These are phyloP conservation scores for Ogataea pilisensis DNA, from an alignment of 805 yeast species.

Conservation along the genomic window DNA sequence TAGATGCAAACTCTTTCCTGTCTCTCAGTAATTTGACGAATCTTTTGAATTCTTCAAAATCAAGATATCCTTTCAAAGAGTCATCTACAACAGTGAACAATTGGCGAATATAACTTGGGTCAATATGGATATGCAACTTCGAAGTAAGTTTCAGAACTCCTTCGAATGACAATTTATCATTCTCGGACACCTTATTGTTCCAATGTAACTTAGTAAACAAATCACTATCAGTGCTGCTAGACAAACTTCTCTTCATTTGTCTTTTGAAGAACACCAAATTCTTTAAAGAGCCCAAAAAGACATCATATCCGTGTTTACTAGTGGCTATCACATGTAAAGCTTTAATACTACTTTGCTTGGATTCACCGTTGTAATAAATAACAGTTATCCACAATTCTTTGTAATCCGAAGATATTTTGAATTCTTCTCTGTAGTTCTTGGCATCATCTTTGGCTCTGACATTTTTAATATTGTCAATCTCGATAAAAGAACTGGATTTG, in stretches of 20 bases:
- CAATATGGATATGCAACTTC: slow-evolving; percentile 69
- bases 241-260: slow-evolving; percentile 58
- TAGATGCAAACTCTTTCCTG: slow-evolving; percentile 53
- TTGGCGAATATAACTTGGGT: slow-evolving; percentile 42
- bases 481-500: slow-evolving; percentile 40
- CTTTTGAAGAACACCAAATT: slow-evolving; percentile 54
- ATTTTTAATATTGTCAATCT: slow-evolving; percentile 61
- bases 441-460: slow-evolving; percentile 68
- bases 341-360: slow-evolving; percentile 59
- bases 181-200: slow-evolving; percentile 39
- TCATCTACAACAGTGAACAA: slow-evolving; percentile 54
- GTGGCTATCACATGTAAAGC: slow-evolving; percentile 76
- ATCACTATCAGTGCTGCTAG: slow-evolving; percentile 40
- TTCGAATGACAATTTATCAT: slow-evolving; percentile 48
- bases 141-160: slow-evolving; percentile 65
- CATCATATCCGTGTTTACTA: slow-evolving; percentile 45
- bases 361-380: slow-evolving; percentile 53
- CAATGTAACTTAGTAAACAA: slow-evolving; percentile 54
- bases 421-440: slow-evolving; percentile 79
- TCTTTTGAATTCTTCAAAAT: slow-evolving; percentile 68
- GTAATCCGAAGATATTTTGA: slow-evolving; percentile 63
- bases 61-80: slow-evolving; percentile 46
- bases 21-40: slow-evolving; percentile 67
- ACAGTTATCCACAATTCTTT: slow-evolving; percentile 76
- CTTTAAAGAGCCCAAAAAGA: slow-evolving; percentile 51